A percentile compares a stretch with the other conserved stretches of the same genome.
These are phyloP conservation scores for Neurospora cerealis DNA, from an alignment of 495 filamentous ascomycete species.

Conservation along the genomic window DNA sequence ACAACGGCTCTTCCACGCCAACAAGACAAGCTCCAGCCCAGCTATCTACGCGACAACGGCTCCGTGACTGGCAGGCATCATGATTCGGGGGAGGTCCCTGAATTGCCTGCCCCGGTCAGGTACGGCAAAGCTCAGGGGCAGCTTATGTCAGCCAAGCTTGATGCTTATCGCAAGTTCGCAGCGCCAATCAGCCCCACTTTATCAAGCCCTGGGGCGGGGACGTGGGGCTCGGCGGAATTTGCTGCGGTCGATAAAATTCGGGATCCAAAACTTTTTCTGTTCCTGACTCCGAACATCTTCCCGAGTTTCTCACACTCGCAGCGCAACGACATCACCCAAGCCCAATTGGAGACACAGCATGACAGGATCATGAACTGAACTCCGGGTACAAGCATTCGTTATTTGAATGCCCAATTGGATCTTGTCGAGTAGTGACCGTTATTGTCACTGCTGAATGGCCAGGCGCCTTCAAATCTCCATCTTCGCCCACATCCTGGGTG, in stretches of 20 bases:
- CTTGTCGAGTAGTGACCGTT: neutral
- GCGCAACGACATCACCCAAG: neutral
- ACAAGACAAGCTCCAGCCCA: neutral
- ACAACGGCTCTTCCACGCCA: neutral
- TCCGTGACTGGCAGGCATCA: neutral
- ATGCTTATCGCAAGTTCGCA: neutral
- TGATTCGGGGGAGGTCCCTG: neutral
- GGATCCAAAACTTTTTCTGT: neutral
- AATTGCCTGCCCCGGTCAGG: neutral
- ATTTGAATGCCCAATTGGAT: neutral
- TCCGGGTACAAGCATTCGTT: neutral
- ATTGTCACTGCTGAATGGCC: neutral
- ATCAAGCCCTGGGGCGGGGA: neutral
- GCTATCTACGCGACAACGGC: neutral
- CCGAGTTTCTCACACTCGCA: neutral
- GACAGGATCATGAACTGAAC: neutral
- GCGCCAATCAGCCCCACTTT: neutral
- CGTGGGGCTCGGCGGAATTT: neutral
- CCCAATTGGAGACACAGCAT: neutral
- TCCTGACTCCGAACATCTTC: neutral
- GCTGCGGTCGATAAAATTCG: neutral
- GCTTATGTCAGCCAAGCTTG: neutral
- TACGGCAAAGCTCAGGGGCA: neutral
- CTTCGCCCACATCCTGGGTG: slow-evolving; percentile 6
- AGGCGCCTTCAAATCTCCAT: neutral